Percentiles rank a stretch among this genome's conserved stretches.
Evolutionary conservation across 352 stramenopile genomes (phyloP).

Genomic region (Globisporangium solare): DNA sequence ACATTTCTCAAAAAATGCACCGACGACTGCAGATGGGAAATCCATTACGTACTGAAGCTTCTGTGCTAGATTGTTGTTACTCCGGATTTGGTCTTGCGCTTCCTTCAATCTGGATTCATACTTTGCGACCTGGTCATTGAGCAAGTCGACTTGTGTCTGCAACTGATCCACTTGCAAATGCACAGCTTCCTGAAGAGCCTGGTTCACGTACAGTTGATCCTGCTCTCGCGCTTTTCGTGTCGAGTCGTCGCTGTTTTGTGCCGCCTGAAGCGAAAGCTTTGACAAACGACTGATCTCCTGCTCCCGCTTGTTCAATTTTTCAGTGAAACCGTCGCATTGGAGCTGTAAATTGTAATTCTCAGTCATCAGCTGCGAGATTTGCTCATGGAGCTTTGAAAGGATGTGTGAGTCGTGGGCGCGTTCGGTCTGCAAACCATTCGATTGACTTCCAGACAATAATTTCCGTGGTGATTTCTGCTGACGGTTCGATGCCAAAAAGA

Average conservation of each 20-base stretch:
- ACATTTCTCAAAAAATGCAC: neutral
- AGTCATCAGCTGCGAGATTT: constrained; percentile 34
- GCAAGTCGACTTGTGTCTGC: constrained; percentile 57
- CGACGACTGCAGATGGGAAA: neutral
- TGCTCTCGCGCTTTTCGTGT: constrained; percentile 25
- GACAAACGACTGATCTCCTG: constrained; percentile 62
- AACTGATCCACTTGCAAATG: constrained; percentile 71
- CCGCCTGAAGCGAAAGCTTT: constrained; percentile 36
- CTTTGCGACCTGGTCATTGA: constrained; percentile 79
- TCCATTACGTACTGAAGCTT: constrained; percentile 42
- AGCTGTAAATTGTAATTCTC: constrained; percentile 44
- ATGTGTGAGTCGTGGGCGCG: constrained; percentile 24
- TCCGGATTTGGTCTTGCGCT: constrained; percentile 44
- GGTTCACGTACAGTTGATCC: constrained; percentile 28
- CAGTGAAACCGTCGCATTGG: constrained; percentile 33
- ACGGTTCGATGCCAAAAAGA: constrained; percentile 8
- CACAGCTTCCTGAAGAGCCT: constrained; percentile 33
- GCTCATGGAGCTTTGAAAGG: constrained; percentile 37
- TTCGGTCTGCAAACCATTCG: constrained; percentile 5
- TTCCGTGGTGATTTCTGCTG: constrained; percentile 3
- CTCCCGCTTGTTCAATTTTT: constrained; percentile 59
- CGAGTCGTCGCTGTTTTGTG: constrained; percentile 22
- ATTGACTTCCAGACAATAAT: neutral
- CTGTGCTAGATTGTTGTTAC: constrained; percentile 36
- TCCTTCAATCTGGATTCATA: constrained; percentile 73